A percentile compares a stretch with the other conserved stretches of the same genome.
These are phyloP conservation scores for Polygonum aviculare DNA, from an alignment of 148 eudicot genomes.

Conservation along the genomic window DNA sequence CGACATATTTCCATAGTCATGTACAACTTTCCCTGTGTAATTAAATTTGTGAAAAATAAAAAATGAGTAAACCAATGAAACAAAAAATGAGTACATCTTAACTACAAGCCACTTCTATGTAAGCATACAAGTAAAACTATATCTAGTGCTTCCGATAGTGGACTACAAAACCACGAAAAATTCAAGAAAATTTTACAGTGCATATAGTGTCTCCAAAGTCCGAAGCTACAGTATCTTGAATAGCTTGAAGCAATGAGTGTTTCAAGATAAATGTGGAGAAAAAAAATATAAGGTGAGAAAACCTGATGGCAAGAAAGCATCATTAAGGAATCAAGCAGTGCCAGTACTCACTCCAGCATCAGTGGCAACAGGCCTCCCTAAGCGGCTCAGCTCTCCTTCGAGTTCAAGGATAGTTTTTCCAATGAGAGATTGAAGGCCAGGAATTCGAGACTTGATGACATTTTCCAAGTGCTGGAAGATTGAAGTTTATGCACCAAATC, in stretches of 20 bases:
- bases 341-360: constrained; percentile 90
- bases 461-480: constrained; percentile 77
- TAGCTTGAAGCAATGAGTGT: not conserved
- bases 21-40: constrained; percentile 75
- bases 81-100: no score
- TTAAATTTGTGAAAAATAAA: not conserved
- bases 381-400: constrained; percentile 89
- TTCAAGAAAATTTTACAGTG: not conserved
- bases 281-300: not conserved
- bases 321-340: not conserved
- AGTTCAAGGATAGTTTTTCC: constrained; percentile 81
- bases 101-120: no score
- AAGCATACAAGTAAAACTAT: no score
- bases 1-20: constrained; percentile 94
- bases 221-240: not conserved
- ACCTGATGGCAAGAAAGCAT: not conserved
- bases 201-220: not conserved
- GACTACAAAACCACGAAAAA: not conserved
- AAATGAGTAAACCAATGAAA: not conserved
- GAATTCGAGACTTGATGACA: constrained; percentile 94
- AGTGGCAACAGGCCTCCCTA: constrained; percentile 83
- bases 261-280: not conserved
- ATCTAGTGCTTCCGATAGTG: not conserved
- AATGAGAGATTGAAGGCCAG: constrained; percentile 91
- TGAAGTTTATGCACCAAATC: not conserved